phyloP scores from a whole-genome alignment of 768 basidiomycete genomes.

The Tricholoma sp. region DNA sequence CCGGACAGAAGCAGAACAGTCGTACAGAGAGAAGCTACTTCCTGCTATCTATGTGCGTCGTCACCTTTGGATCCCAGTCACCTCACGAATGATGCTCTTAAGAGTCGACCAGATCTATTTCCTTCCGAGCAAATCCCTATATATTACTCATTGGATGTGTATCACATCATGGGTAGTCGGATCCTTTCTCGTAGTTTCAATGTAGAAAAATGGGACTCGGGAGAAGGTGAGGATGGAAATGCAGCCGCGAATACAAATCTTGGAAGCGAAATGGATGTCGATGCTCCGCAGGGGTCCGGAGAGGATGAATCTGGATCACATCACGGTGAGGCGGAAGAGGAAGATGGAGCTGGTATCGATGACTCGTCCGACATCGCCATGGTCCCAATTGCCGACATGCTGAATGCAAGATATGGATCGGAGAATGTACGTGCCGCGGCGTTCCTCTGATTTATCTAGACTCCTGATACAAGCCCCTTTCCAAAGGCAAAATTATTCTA shows the following conservation, averaged over 20 bases:
- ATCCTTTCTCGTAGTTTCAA: slow-evolving; percentile 92
- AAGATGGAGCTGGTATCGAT: slow-evolving; percentile 35
- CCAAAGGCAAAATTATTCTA: slow-evolving; percentile 80
- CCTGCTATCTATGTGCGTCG: slow-evolving; percentile 64
- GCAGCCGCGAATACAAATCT: slow-evolving; percentile 25
- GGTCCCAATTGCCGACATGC: slow-evolving; percentile 95
- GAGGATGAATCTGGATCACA: slow-evolving; percentile 25
- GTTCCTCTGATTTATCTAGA: background rate
- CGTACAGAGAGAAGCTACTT: slow-evolving; percentile 60
- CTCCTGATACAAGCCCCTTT: slow-evolving; percentile 5
- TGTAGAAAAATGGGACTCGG: slow-evolving; percentile 56
- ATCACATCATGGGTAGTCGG: slow-evolving; percentile 86
- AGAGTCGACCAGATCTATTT: slow-evolving; percentile 77
- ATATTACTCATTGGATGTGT: slow-evolving; percentile 66
- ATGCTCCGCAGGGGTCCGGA: slow-evolving; percentile 19
- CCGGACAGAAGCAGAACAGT: slow-evolving; percentile 70
- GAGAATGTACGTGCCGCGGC: slow-evolving; percentile 63
- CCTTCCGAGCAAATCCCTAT: slow-evolving; percentile 34
- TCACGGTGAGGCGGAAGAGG: slow-evolving; percentile 33
- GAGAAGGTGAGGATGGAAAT: slow-evolving; percentile 24
- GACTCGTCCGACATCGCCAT: slow-evolving; percentile 70
- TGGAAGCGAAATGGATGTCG: slow-evolving; percentile 40
- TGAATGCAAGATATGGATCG: slow-evolving; percentile 82
- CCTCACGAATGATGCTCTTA: slow-evolving; percentile 2
- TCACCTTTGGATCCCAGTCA: background rate